A percentile compares a stretch with the other conserved stretches of the same genome.
phyloP scores from a whole-genome alignment of 441 rosid species.

The Theobroma grandiflorum region DNA sequence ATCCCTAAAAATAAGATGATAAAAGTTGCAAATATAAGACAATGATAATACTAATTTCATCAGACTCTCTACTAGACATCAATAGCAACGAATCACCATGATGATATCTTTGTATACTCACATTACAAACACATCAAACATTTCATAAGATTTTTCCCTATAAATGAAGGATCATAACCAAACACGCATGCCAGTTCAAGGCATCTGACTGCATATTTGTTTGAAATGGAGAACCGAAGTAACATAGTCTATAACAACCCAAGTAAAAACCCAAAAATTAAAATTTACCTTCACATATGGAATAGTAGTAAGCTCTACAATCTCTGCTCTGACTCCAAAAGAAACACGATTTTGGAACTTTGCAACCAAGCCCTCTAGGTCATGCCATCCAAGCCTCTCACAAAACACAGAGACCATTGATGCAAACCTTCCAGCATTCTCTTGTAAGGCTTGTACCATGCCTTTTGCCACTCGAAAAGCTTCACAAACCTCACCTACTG shows the following conservation, averaged over 20 bases:
- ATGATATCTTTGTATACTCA: constrained; percentile 2
- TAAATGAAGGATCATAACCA: neutral
- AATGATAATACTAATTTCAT: neutral
- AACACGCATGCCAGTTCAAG: constrained; percentile 15
- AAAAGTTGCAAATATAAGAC: constrained; percentile 26
- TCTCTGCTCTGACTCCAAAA: constrained; percentile 98
- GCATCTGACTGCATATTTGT: neutral
- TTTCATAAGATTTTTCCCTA: constrained; percentile 10
- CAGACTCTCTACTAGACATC: constrained; percentile 12
- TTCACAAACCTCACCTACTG: constrained; percentile 96
- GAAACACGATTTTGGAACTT: constrained; percentile 99
- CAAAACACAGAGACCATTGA: constrained; percentile 98
- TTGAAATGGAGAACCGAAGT: constrained; percentile 15
- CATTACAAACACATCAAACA: neutral
- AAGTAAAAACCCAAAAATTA: constrained; percentile 28
- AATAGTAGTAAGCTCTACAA: constrained; percentile 95
- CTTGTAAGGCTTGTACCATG: constrained; percentile 98
- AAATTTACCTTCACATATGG: constrained; percentile 87
- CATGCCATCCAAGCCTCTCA: constrained; percentile 99
- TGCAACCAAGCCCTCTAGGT: constrained; percentile 90
- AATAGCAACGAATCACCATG: constrained; percentile 6
- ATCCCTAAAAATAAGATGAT: constrained; percentile 64
- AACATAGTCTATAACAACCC: constrained; percentile 20
- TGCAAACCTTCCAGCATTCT: constrained; percentile 98
- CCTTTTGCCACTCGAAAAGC: constrained; percentile 97